phyloP scores from a whole-genome alignment of 306 rosid species.

The Begonia peltatifolia region DNA sequence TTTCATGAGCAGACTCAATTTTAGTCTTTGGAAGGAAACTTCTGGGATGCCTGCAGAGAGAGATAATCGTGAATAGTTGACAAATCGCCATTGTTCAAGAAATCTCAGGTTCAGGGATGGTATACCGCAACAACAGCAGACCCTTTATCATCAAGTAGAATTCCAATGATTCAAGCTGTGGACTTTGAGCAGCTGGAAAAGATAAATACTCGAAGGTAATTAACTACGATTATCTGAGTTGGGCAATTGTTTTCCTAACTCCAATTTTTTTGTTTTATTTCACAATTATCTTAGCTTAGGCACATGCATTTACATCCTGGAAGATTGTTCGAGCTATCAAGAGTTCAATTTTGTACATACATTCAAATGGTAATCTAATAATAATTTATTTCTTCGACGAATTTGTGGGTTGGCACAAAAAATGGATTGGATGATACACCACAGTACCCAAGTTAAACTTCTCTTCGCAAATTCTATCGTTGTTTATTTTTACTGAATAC shows the following conservation, averaged over 20 bases:
- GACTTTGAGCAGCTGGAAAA: neutral
- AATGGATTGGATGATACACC: too few species aligned
- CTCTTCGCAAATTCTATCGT: too few species aligned
- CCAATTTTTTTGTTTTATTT: neutral
- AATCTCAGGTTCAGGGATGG: neutral
- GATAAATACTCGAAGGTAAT: neutral
- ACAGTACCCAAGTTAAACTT: too few species aligned
- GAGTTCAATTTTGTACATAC: neutral
- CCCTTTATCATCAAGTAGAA: neutral
- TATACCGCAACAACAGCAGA: neutral
- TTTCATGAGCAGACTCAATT: conserved; percentile 41
- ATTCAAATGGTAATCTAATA: neutral
- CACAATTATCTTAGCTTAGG: neutral
- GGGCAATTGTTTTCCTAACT: neutral
- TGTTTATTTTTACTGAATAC: too few species aligned
- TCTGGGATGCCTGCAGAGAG: too few species aligned
- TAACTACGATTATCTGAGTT: neutral
- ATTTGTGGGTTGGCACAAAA: too few species aligned
- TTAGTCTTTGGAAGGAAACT: neutral
- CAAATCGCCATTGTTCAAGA: neutral
- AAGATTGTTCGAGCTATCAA: neutral
- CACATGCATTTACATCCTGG: neutral
- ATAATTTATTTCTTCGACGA: too few species aligned
- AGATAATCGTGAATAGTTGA: neutral
- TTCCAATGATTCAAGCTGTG: neutral